These are phyloP conservation scores for Stephania japonica DNA, from an alignment of 164 flowering plant species.

Conservation along the genomic window DNA sequence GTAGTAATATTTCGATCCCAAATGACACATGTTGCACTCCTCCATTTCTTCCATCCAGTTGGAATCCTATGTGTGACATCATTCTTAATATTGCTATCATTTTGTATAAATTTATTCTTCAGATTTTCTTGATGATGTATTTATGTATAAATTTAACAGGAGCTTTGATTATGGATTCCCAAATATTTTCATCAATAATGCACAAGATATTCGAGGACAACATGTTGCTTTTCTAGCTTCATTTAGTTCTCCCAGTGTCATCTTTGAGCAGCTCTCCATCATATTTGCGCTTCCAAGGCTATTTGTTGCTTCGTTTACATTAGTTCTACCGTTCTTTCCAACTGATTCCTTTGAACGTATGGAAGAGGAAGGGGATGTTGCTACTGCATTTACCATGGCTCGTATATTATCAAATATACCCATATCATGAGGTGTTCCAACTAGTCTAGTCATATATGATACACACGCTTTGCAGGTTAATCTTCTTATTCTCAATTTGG, in stretches of 20 bases:
- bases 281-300: slow-evolving; percentile 80
- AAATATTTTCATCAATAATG: slow-evolving; percentile 83
- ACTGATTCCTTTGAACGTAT: slow-evolving; percentile 96
- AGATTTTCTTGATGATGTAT: not conserved
- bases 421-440: slow-evolving; percentile 91
- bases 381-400: slow-evolving; percentile 97
- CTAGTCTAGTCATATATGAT: slow-evolving; percentile 89
- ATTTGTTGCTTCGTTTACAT: slow-evolving; percentile 81
- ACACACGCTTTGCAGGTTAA: slow-evolving; percentile 95
- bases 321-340: slow-evolving; percentile 94
- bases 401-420: slow-evolving; percentile 87
- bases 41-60: no score
- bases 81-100: no score
- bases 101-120: not conserved
- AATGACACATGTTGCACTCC: no score
- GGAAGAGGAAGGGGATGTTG: slow-evolving; percentile 99
- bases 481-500: slow-evolving; percentile 11
- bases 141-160: slow-evolving; percentile 39
- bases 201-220: slow-evolving; percentile 78
- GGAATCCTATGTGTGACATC: no score
- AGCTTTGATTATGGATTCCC: slow-evolving; percentile 94
- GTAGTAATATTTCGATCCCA: no score
- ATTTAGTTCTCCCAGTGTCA: slow-evolving; percentile 84
- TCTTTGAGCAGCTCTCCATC: slow-evolving; percentile 92
- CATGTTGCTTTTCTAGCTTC: slow-evolving; percentile 97